Conservation (phyloP, 1,139 yeast genomes). For the Blastobotrys indianensis region DNA sequence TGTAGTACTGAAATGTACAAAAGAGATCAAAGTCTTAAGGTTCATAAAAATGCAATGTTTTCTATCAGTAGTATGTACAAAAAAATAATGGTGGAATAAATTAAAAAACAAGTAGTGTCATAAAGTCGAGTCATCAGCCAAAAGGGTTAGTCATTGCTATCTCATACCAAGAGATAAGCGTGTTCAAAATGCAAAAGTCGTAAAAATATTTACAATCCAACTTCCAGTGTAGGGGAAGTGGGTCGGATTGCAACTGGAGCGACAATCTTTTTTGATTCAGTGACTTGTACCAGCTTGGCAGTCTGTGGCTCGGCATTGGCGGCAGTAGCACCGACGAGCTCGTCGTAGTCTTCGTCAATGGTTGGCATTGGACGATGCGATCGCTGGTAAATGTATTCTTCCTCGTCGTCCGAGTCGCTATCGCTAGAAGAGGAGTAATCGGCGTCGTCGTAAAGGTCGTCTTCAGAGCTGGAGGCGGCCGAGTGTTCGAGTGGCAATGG, state of each 20-base stretch:
- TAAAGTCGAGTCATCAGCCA: not conserved
- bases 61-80: constrained; percentile 1
- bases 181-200: too few relatives aligned
- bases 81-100: not conserved
- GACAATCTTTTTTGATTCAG: not conserved
- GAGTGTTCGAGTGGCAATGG: not conserved
- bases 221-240: constrained; percentile 10
- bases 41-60: not conserved
- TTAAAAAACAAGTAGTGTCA: not conserved
- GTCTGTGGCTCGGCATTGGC: constrained; percentile 3
- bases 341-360: constrained; percentile 21
- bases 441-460: not conserved
- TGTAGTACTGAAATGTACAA: too few relatives aligned
- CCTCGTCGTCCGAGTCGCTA: constrained; percentile 9
- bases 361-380: constrained; percentile 21
- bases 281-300: constrained; percentile 2
- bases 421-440: constrained; percentile 6
- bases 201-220: not conserved
- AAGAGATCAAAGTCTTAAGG: too few relatives aligned
- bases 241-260: constrained; percentile 7
- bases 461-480: not conserved
- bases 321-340: not conserved
- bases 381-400: constrained; percentile 1
- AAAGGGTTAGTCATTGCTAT: not conserved
- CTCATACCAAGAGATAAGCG: too few relatives aligned